These are phyloP conservation scores for Nicotiana paniculata DNA, from an alignment of 257 asterid genomes.

Conservation along the genomic window DNA sequence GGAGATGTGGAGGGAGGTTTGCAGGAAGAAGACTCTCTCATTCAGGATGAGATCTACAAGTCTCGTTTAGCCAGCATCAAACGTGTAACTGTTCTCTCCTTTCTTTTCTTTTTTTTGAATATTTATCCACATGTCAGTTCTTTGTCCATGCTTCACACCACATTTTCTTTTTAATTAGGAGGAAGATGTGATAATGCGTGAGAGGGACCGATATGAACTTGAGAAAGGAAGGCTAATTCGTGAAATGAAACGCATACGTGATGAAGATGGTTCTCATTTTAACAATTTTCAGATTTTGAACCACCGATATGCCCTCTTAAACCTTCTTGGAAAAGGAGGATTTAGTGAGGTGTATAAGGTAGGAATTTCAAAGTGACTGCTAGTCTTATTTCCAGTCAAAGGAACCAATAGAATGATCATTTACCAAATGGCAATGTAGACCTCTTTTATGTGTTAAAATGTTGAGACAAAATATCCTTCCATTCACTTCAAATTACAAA, in stretches of 20 bases:
- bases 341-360: slow-evolving; percentile 99
- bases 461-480: slow-evolving; percentile 10
- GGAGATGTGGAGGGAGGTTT: slow-evolving; percentile 61
- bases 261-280: slow-evolving; percentile 94
- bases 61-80: slow-evolving; percentile 91
- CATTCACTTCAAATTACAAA: neutral
- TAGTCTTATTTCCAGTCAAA: neutral
- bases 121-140: neutral
- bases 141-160: neutral
- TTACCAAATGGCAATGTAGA: neutral
- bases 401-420: neutral
- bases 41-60: slow-evolving; percentile 87
- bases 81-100: slow-evolving; percentile 43
- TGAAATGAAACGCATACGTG: slow-evolving; percentile 97
- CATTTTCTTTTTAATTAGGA: slow-evolving; percentile 37
- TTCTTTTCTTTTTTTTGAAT: neutral
- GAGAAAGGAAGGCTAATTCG: slow-evolving; percentile 95
- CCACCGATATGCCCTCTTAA: slow-evolving; percentile 90
- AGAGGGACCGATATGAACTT: slow-evolving; percentile 90
- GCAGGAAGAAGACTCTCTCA: slow-evolving; percentile 70
- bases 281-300: slow-evolving; percentile 92
- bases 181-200: slow-evolving; percentile 87
- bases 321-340: slow-evolving; percentile 98
- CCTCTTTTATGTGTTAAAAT: slow-evolving; percentile 4
- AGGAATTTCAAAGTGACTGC: neutral